These are phyloP conservation scores for Handroanthus guayacan DNA, from an alignment of 257 asterid genomes.

Conservation along the genomic window DNA sequence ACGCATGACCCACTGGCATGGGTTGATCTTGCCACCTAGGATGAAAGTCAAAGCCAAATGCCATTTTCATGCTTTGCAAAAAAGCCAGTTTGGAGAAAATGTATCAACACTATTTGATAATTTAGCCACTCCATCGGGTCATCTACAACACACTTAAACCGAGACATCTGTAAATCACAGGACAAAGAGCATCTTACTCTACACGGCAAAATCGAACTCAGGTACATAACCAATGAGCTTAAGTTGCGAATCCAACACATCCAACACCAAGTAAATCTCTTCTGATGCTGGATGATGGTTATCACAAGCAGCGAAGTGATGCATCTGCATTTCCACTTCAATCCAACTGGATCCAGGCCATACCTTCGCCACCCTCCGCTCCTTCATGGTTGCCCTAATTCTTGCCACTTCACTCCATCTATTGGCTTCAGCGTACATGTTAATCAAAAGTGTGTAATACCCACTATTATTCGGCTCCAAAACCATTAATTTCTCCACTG, in stretches of 20 bases:
- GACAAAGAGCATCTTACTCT: background rate
- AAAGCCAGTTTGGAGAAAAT: too few relatives aligned
- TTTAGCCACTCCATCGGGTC: too few relatives aligned
- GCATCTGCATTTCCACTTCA: conserved; percentile 60
- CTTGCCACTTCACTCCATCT: conserved; percentile 70
- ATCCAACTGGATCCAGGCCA: conserved; percentile 81
- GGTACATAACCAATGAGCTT: conserved; percentile 45
- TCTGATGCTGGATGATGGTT: conserved; percentile 52
- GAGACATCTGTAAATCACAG: background rate
- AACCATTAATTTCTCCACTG: conserved; percentile 55
- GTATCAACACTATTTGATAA: too few relatives aligned
- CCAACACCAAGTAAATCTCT: conserved; percentile 52
- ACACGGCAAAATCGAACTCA: conserved; percentile 37
- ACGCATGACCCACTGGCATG: too few relatives aligned
- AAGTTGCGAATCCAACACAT: conserved; percentile 61
- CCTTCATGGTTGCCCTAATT: conserved; percentile 66
- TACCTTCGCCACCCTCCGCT: conserved; percentile 63
- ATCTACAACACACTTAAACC: background rate
- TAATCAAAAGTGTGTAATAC: conserved; percentile 60
- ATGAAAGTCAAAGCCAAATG: too few relatives aligned
- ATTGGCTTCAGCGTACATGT: conserved; percentile 75
- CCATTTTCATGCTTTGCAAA: too few relatives aligned
- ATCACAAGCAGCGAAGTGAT: conserved; percentile 77
- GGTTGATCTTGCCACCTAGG: too few relatives aligned
- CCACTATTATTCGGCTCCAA: conserved; percentile 78